These are phyloP conservation scores for Ogataea ramenticola DNA, from an alignment of 805 yeast genomes.

Conservation along the genomic window DNA sequence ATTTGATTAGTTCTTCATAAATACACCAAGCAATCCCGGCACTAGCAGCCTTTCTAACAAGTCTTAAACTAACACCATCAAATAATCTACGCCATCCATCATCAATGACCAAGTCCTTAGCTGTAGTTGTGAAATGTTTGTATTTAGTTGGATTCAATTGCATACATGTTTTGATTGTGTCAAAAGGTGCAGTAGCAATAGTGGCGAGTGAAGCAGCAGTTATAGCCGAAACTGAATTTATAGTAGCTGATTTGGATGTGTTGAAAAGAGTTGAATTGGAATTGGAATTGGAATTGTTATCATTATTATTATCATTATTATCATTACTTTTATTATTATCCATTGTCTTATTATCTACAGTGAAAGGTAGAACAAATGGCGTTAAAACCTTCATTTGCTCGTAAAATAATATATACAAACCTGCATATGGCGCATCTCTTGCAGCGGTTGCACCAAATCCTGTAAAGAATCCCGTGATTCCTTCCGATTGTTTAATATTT, in stretches of 20 bases:
- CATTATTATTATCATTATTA: no score
- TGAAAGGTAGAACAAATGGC: constrained; percentile 32
- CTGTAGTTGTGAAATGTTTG: constrained; percentile 34
- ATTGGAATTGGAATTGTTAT: neutral
- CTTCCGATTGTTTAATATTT: constrained; percentile 46
- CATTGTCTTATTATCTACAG: neutral
- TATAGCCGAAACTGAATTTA: constrained; percentile 74
- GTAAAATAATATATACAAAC: constrained; percentile 79
- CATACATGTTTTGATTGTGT: constrained; percentile 86
- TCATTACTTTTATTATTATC: no score
- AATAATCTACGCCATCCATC: constrained; percentile 56
- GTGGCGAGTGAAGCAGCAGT: constrained; percentile 76
- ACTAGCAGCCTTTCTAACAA: constrained; percentile 79
- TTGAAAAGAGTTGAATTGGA: constrained; percentile 2
- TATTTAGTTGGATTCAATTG: constrained; percentile 57
- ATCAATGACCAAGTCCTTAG: constrained; percentile 28
- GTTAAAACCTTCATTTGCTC: constrained; percentile 60
- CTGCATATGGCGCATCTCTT: constrained; percentile 96
- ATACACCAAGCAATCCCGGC: constrained; percentile 98
- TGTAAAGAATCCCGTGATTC: constrained; percentile 66
- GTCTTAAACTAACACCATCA: constrained; percentile 75
- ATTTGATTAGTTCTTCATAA: constrained; percentile 76
- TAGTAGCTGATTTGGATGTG: constrained; percentile 29
- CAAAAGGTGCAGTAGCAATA: constrained; percentile 88
- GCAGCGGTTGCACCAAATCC: constrained; percentile 85